Conservation (phyloP, 2,329 filamentous ascomycete genomes). For the Akanthomyces muscarius region DNA sequence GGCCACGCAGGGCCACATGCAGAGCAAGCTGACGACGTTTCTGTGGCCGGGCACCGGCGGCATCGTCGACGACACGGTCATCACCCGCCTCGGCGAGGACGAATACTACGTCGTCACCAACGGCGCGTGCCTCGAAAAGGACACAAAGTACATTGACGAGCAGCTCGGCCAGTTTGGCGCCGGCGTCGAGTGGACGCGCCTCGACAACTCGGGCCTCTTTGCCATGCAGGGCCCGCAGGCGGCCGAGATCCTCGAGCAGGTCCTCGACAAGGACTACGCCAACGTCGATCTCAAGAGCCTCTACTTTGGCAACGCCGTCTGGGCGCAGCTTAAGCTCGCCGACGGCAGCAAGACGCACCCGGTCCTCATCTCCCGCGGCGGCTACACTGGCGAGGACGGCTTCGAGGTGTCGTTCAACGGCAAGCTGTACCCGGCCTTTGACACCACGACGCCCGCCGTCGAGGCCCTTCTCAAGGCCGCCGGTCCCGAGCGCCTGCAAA, state of each 20-base stretch:
- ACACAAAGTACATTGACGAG: conserved; percentile 68
- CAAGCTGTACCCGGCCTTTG: conserved; percentile 37
- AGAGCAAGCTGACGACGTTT: conserved; percentile 79
- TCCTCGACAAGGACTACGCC: conserved; percentile 47
- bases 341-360: conserved; percentile 42
- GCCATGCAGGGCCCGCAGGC: conserved; percentile 85
- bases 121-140: conserved; percentile 86
- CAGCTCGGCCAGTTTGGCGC: conserved; percentile 60
- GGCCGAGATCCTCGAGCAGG: conserved; percentile 61
- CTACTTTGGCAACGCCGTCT: conserved; percentile 75
- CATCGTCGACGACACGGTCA: conserved; percentile 91
- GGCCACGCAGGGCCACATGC: conserved; percentile 58
- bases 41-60: conserved; percentile 77
- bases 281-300: conserved; percentile 57
- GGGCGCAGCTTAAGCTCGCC: conserved; percentile 60
- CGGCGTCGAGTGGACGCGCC: conserved; percentile 61
- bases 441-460: conserved; percentile 52
- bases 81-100: conserved; percentile 72
- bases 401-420: conserved; percentile 84
- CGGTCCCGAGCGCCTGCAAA: conserved; percentile 59
- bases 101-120: conserved; percentile 94
- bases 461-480: conserved; percentile 65
- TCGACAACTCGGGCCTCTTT: conserved; percentile 72
- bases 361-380: conserved; percentile 73
- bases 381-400: conserved; percentile 96